phyloP scores from a whole-genome alignment of 768 basidiomycete genomes.

The Tylopilus plumbeoviolaceoides region DNA sequence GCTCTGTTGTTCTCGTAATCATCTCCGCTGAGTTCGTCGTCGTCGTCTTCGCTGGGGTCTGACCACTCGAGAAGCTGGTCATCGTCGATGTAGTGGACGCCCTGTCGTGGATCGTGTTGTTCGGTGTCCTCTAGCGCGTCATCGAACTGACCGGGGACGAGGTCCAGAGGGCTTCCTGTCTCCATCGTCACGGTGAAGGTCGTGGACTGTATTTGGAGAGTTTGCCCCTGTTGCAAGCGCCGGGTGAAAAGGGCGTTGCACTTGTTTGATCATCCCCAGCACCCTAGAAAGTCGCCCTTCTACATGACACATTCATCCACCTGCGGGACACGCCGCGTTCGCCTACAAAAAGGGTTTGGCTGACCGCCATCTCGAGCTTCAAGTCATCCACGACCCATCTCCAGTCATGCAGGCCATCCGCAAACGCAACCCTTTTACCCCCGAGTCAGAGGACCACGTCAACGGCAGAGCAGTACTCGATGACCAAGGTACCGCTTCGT shows the following conservation, averaged over 20 bases:
- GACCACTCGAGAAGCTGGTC: constrained; percentile 29
- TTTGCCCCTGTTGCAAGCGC: constrained; percentile 17
- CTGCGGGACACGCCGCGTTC: neutral
- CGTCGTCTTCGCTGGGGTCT: constrained; percentile 25
- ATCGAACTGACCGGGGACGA: constrained; percentile 58
- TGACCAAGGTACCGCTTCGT: constrained; percentile 43
- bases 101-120: constrained; percentile 18
- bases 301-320: neutral
- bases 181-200: constrained; percentile 22
- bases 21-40: constrained; percentile 41
- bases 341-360: constrained; percentile 7
- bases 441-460: constrained; percentile 29
- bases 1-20: constrained; percentile 56
- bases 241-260: too few relatives aligned
- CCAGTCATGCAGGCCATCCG: constrained; percentile 34
- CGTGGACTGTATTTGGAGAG: constrained; percentile 5
- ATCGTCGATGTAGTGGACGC: constrained; percentile 45
- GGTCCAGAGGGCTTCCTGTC: constrained; percentile 15
- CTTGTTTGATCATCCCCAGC: too few relatives aligned
- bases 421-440: constrained; percentile 44
- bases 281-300: too few relatives aligned
- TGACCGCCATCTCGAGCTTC: neutral
- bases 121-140: constrained; percentile 44
- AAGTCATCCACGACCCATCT: neutral
- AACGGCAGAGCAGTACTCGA: constrained; percentile 39